phyloP scores from a whole-genome alignment of 2,329 filamentous ascomycete genomes.

The Mollisiaceae sp. region DNA sequence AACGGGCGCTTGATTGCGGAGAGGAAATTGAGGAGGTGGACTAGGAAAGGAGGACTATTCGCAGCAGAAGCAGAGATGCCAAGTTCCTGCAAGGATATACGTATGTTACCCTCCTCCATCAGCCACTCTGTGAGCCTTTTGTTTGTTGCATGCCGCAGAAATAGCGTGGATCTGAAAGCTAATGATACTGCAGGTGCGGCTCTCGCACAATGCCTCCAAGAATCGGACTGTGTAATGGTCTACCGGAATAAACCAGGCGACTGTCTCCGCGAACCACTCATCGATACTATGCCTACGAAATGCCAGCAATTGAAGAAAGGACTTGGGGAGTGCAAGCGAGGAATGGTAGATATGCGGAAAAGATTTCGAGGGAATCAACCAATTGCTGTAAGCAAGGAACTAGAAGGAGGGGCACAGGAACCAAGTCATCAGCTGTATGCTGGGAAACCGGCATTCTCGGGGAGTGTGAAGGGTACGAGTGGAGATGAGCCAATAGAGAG shows the following conservation, averaged over 20 bases:
- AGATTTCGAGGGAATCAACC: slow-evolving; percentile 94
- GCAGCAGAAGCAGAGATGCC: slow-evolving; percentile 64
- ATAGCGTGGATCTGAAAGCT: not conserved
- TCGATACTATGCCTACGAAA: slow-evolving; percentile 80
- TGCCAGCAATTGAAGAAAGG: slow-evolving; percentile 94
- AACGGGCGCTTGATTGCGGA: slow-evolving; percentile 14
- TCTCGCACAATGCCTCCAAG: slow-evolving; percentile 91
- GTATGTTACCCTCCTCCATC: slow-evolving; percentile 58
- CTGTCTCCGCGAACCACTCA: slow-evolving; percentile 83
- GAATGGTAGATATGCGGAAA: slow-evolving; percentile 98
- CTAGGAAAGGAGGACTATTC: not conserved
- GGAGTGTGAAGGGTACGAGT: slow-evolving; percentile 66
- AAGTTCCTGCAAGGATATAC: slow-evolving; percentile 94
- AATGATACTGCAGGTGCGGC: slow-evolving; percentile 70
- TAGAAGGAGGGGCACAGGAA: slow-evolving; percentile 58
- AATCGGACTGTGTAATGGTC: slow-evolving; percentile 95
- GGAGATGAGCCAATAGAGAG: slow-evolving; percentile 66
- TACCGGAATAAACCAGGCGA: slow-evolving; percentile 85
- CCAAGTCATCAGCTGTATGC: slow-evolving; percentile 75
- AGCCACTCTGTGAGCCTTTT: slow-evolving; percentile 6
- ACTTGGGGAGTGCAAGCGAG: slow-evolving; percentile 93
- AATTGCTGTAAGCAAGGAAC: slow-evolving; percentile 66
- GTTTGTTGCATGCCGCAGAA: not conserved
- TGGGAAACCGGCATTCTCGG: slow-evolving; percentile 72
- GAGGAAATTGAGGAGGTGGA: not conserved